Percentiles rank a stretch among this genome's conserved stretches.
Evolutionary conservation across 495 filamentous ascomycete genomes (phyloP).

Genomic region (Astrocystis sublimbata): DNA sequence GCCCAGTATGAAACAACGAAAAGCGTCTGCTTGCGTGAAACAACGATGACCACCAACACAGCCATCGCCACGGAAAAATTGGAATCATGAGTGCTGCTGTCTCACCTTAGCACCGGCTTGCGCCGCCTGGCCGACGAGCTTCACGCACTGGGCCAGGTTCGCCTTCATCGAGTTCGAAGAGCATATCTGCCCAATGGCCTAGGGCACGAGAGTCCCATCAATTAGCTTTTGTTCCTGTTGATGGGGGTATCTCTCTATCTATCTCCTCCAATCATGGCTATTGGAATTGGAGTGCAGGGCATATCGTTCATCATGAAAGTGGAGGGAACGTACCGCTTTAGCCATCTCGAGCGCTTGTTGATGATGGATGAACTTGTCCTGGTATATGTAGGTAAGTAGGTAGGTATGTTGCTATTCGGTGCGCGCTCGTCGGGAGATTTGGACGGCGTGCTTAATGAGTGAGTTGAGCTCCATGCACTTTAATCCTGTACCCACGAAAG

Average conservation of each 20-base stretch:
- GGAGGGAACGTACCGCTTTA: conserved; percentile 1
- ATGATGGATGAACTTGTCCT: no score
- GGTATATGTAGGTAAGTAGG: not conserved
- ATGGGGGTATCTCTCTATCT: no score
- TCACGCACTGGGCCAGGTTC: conserved; percentile 75
- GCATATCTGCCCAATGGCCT: conserved; percentile 89
- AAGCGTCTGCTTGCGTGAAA: no score
- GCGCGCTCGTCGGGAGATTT: no score
- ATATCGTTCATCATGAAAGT: not conserved
- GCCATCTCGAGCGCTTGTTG: conserved; percentile 2
- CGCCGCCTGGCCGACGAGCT: conserved; percentile 70
- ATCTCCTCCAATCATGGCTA: no score
- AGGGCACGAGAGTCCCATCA: not conserved
- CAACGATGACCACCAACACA: not conserved
- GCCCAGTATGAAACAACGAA: no score
- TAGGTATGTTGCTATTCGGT: not conserved
- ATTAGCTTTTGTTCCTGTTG: not conserved
- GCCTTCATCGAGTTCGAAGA: conserved; percentile 75
- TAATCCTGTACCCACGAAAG: no score
- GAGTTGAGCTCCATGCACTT: no score
- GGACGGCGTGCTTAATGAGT: no score
- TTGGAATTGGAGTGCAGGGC: no score
- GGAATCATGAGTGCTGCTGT: not conserved
- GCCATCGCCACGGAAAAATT: no score
- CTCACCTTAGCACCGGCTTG: conserved; percentile 74